phyloP scores from a whole-genome alignment of 805 yeast genomes.

The Saccharomycopsis fodiens region DNA sequence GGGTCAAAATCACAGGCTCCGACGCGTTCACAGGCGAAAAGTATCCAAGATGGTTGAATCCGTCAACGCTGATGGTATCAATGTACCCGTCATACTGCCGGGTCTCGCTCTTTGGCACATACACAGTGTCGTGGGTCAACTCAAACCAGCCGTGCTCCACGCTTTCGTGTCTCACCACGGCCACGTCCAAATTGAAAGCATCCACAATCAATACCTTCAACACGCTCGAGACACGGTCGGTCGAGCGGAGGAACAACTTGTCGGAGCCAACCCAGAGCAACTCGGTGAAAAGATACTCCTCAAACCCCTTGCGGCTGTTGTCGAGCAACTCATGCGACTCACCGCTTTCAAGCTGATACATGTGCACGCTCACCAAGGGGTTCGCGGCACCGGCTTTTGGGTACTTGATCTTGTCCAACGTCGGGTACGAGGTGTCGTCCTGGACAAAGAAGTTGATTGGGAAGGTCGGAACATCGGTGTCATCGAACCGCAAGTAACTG shows the following conservation, averaged over 20 bases:
- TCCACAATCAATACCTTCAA: constrained; percentile 50
- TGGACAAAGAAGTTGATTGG: constrained; percentile 42
- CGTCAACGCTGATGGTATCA: constrained; percentile 62
- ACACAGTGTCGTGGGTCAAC: constrained; percentile 54
- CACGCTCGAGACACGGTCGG: constrained; percentile 62
- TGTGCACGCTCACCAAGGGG: constrained; percentile 44
- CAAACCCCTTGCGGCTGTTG: constrained; percentile 32
- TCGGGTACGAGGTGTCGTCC: constrained; percentile 38
- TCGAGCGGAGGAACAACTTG: constrained; percentile 45
- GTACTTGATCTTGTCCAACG: constrained; percentile 41
- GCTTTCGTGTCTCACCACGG: constrained; percentile 40
- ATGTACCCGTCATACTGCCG: constrained; percentile 64
- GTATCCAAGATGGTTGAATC: constrained; percentile 73
- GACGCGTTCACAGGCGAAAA: constrained; percentile 62
- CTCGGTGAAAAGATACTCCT: constrained; percentile 52
- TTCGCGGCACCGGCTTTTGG: constrained; percentile 67
- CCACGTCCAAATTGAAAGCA: constrained; percentile 31
- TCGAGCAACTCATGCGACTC: constrained; percentile 35
- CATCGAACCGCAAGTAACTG: constrained; percentile 51
- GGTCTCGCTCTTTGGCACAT: constrained; percentile 45
- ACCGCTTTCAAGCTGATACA: constrained; percentile 32
- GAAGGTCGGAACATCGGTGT: constrained; percentile 47
- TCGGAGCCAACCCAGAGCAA: constrained; percentile 60
- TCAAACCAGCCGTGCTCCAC: constrained; percentile 62
- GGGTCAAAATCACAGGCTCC: constrained; percentile 51